Conservation (phyloP, 1,139 yeast genomes). For the Candida dubliniensis region DNA sequence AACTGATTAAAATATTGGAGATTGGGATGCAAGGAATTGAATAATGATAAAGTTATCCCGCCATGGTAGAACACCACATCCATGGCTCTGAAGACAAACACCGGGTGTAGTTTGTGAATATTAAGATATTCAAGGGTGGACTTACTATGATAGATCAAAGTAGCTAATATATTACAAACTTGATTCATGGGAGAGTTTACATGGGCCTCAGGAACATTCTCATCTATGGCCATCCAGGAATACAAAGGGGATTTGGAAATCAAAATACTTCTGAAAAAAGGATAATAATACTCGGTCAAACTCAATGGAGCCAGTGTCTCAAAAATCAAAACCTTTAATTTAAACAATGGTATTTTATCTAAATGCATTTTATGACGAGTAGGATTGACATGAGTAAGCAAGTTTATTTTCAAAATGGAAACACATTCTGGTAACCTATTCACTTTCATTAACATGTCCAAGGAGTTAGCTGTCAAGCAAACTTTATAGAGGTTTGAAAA, state of each 20-base stretch:
- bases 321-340: slow-evolving; percentile 4
- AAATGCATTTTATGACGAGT: background rate
- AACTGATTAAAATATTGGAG: slow-evolving; percentile 3
- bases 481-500: background rate
- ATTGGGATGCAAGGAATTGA: background rate
- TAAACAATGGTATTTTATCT: slow-evolving; percentile 1
- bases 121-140: slow-evolving; percentile 2
- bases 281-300: slow-evolving; percentile 4
- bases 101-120: slow-evolving; percentile 7
- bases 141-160: background rate
- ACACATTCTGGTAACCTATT: slow-evolving; percentile 1
- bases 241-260: slow-evolving; percentile 4
- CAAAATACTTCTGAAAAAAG: background rate
- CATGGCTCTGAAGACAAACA: slow-evolving; percentile 6
- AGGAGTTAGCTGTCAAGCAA: slow-evolving; percentile 1
- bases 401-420: slow-evolving; percentile 1
- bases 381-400: slow-evolving; percentile 5
- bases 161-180: slow-evolving; percentile 2
- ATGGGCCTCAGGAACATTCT: slow-evolving; percentile 6
- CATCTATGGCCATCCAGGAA: slow-evolving; percentile 7
- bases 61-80: slow-evolving; percentile 1
- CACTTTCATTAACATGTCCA: slow-evolving; percentile 1
- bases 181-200: slow-evolving; percentile 6
- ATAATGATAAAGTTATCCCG: background rate
- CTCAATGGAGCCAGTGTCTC: slow-evolving; percentile 7